Conservation (phyloP, 2,329 filamentous ascomycete genomes). For the Kalaharituber pfeilii region DNA sequence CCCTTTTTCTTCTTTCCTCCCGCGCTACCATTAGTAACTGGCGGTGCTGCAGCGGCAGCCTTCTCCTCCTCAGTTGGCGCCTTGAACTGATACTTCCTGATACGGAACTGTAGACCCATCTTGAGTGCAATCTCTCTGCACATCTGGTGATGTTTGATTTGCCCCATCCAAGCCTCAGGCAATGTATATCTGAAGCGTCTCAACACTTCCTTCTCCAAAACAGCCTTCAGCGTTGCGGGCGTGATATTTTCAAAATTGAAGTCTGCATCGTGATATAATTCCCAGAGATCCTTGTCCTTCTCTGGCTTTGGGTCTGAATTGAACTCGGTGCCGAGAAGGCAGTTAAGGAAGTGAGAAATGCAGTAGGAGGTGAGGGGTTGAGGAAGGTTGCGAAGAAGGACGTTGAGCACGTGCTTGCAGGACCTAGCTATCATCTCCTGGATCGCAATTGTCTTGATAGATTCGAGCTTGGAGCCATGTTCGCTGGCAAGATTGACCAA, state of each 20-base stretch:
- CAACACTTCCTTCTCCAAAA: conserved; percentile 53
- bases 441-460: conserved; percentile 56
- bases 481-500: conserved; percentile 52
- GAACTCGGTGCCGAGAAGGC: conserved; percentile 59
- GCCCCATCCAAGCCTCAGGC: conserved; percentile 46
- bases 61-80: conserved; percentile 19
- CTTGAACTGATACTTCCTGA: conserved; percentile 57
- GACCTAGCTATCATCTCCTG: conserved; percentile 92
- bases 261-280: conserved; percentile 65
- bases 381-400: conserved; percentile 62
- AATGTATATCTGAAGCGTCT: conserved; percentile 64
- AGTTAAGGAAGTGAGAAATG: conserved; percentile 80
- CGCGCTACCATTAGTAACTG: conserved; percentile 25
- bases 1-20: conserved; percentile 39
- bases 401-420: conserved; percentile 81
- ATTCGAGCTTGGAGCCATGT: conserved; percentile 53
- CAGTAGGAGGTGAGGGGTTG: conserved; percentile 63
- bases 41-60: conserved; percentile 13
- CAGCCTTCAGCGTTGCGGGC: conserved; percentile 49
- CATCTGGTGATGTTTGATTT: conserved; percentile 60
- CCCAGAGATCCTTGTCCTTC: conserved; percentile 54
- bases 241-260: conserved; percentile 65
- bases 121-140: conserved; percentile 79
- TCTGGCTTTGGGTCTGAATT: conserved; percentile 66
- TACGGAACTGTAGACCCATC: conserved; percentile 72